Evolutionary conservation across 352 stramenopile species (phyloP).

Genomic region (Phytopythium oedochilum): DNA sequence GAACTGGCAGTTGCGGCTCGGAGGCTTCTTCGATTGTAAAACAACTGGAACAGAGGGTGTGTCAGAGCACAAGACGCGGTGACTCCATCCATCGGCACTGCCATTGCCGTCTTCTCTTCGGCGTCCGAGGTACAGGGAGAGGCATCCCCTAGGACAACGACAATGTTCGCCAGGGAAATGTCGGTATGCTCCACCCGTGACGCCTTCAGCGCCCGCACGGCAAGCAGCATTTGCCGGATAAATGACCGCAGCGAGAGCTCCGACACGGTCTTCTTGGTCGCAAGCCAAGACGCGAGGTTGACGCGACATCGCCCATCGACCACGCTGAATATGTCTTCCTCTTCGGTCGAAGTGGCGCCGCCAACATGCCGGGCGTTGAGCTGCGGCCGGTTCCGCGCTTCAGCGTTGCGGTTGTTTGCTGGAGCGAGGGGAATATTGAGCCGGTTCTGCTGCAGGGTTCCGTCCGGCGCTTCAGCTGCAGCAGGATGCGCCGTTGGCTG

Average conservation of each 20-base stretch:
- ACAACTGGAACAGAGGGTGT: slow-evolving; percentile 29
- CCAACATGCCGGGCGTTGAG: slow-evolving; percentile 11
- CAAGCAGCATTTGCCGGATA: slow-evolving; percentile 56
- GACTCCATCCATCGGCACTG: neutral
- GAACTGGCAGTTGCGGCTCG: slow-evolving; percentile 5
- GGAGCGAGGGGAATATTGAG: neutral
- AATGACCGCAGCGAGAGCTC: slow-evolving; percentile 45
- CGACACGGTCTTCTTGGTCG: slow-evolving; percentile 17
- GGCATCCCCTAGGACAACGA: slow-evolving; percentile 19
- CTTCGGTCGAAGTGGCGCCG: slow-evolving; percentile 11
- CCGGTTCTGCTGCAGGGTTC: neutral
- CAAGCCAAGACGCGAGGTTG: slow-evolving; percentile 41
- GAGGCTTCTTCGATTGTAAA: slow-evolving; percentile 26
- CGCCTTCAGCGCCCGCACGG: slow-evolving; percentile 46
- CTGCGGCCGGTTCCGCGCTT: neutral
- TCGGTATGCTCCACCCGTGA: slow-evolving; percentile 35
- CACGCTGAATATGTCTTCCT: slow-evolving; percentile 39
- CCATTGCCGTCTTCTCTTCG: neutral
- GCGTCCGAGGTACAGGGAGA: neutral
- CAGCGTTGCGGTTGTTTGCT: neutral
- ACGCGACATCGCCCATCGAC: slow-evolving; percentile 25
- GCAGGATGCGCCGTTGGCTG: neutral
- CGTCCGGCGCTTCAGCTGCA: slow-evolving; percentile 6
- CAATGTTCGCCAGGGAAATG: slow-evolving; percentile 50
- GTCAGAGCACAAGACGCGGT: neutral